Conservation (phyloP, 164 flowering plant genomes). For the Vitis amurensis region DNA sequence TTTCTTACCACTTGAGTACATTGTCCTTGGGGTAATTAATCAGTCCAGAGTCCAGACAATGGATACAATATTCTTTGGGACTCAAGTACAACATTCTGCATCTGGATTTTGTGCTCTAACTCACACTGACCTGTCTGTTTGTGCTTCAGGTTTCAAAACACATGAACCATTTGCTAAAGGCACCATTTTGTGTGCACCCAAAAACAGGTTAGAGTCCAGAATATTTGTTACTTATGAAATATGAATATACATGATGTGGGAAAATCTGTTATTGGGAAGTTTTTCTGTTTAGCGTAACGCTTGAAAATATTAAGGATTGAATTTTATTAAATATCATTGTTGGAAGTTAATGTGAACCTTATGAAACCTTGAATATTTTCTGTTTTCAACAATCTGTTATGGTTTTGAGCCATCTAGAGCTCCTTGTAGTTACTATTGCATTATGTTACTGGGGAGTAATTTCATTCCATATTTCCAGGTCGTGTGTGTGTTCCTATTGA, state of each 20-base stretch:
- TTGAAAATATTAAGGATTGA: not conserved
- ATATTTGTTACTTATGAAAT: not conserved
- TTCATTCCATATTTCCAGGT: slow-evolving; percentile 42
- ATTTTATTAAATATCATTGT: not conserved
- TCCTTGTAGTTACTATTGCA: not conserved
- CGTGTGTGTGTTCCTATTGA: slow-evolving; percentile 96
- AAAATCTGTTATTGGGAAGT: too few species aligned
- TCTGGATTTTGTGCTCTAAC: not conserved
- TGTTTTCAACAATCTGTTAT: not conserved
- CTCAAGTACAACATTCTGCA: not conserved
- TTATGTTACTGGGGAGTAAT: not conserved
- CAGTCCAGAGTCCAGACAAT: not conserved
- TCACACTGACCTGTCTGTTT: slow-evolving; percentile 3
- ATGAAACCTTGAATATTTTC: not conserved
- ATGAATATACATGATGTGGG: too few species aligned
- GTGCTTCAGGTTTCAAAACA: slow-evolving; percentile 79
- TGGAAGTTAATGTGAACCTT: not conserved
- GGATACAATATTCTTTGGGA: not conserved
- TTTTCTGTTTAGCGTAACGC: not conserved
- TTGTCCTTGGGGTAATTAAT: not conserved
- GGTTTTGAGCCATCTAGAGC: not conserved
- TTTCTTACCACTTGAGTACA: not conserved
- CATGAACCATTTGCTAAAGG: slow-evolving; percentile 94
- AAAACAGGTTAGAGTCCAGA: slow-evolving; percentile 69
- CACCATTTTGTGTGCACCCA: slow-evolving; percentile 98